phyloP scores from a whole-genome alignment of 148 eudicot genomes.

The Nepenthes gracilis region DNA sequence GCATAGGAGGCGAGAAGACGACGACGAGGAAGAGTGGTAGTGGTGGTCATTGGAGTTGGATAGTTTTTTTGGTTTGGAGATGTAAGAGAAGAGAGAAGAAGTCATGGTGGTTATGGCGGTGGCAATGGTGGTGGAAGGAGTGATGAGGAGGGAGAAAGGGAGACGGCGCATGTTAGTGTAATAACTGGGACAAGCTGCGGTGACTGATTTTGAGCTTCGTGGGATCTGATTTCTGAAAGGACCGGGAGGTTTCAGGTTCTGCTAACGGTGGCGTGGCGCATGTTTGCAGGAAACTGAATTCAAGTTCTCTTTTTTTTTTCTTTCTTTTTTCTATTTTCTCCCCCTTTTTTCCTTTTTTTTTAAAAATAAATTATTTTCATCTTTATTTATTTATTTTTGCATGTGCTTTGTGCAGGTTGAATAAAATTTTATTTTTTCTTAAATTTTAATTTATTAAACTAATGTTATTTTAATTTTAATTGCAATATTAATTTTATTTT shows the following conservation, averaged over 20 bases:
- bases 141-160: constrained; percentile 9
- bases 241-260: constrained; percentile 10
- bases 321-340: too few relatives aligned
- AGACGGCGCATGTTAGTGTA: constrained; percentile 16
- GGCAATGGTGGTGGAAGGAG: constrained; percentile 6
- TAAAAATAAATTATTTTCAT: too few relatives aligned
- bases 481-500: too few relatives aligned
- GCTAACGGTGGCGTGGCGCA: constrained; percentile 6
- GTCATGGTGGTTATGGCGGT: constrained; percentile 9
- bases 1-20: constrained; percentile 22
- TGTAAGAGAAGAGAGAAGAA: constrained; percentile 10
- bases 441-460: too few relatives aligned
- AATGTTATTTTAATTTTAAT: too few relatives aligned
- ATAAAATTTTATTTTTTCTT: too few relatives aligned
- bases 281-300: too few relatives aligned
- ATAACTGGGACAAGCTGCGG: not conserved
- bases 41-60: constrained; percentile 6
- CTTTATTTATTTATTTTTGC: too few relatives aligned
- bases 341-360: too few relatives aligned
- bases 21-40: constrained; percentile 8
- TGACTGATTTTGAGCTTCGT: not conserved
- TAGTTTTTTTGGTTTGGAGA: constrained; percentile 27
- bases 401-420: too few relatives aligned
- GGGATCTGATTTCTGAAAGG: constrained; percentile 5
- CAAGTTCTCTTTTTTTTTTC: too few relatives aligned